Base-by-base conservation (phyloP, 768 basidiomycete species). In the Dictyophora rubrovolvata region DNA sequence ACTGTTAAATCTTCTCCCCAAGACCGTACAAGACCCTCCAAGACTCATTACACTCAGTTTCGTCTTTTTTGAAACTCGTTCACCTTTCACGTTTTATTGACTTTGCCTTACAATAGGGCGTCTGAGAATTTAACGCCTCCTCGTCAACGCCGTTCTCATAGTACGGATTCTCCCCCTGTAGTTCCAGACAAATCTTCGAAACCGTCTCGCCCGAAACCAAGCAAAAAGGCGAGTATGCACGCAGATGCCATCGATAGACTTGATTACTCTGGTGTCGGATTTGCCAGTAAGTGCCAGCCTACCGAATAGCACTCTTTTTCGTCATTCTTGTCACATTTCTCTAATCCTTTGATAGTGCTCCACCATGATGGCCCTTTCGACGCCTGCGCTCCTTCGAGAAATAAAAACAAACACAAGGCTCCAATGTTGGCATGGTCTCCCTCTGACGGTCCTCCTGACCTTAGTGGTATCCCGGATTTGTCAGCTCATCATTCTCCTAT, bases 331-430 rank as follows among this genome's bases (percentile, higher is more conserved):
- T 65, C 52, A 54, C 65, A 66, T 64, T 56, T 65, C 69, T 54
- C 57, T 28, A 28, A 28, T 28, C 28, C 28, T 28, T 28, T 28
- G 47, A 53, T 63, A 93, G 90, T 89, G 83, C 89, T 93, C 73
- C 90, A 93, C 67, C 90, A 93, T 66, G 91, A 93, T 66, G 90
- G 90, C 33, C 91, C 90, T 12, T 93, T 93, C 69, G 90, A 93
- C 68, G 91, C 90, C 28, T 92, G 89, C 68, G 90, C 90, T 1
- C 90, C 90, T 0, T 92, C 90, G 51, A 86, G 91, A 66, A 93
- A 93, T 73, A 81, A 82, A 50, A 82, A 88, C 65, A 83, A 79
- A 64, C 81, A 78, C 67, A 85, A 83, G 67, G 90, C 91, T 10
- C 90, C 90, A 51, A 85, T 93, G 83, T 76, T 84, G 63, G 87